Evolutionary conservation across 192 early-diverging fungal genomes (phyloP), one percentile per base, ranked within the genome.

Genomic region (Piromyces finnis): DNA sequence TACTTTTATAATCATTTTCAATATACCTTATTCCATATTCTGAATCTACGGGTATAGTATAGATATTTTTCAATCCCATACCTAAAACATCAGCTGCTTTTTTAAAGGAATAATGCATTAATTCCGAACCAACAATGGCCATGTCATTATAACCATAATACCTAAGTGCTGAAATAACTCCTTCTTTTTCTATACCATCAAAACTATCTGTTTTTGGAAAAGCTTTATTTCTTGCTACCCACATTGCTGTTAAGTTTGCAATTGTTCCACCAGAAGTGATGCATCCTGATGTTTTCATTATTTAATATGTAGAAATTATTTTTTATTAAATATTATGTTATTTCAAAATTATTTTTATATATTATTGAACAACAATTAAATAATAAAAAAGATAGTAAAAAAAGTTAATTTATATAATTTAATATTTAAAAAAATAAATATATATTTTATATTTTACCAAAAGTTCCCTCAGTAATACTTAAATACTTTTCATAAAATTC

Each of bases 41-140:
- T n/a, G 84, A 83, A 78, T 90, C 86, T 3, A 87, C 84, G 29
- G 83, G 83, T 35, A 90, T 84, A 14, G 86, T 78, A 30, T 83
- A 78, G 16, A 90, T 79, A 28, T 88, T 87, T 30, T 87, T 80
- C 77, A 89, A 87, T 12, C 89, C 89, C 6, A 90, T 78, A 18
- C 89, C 89, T 26, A 90, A 81, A 82, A 90, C 81, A 87, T 89
- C 89, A 29, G 86, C 87, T 0, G 88, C 89, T 80, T 90, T 90
- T 79, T 89, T 89, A 83, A 90, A 86, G 18, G 89, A 90, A 82
- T 89, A 90, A 81, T 89, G 89, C 84, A 88, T 84, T 81, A 90
- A 82, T 28, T 78, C 28, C 37, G 82, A 84, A 28, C 86, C 87
- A 29, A 90, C 77, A 41, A 90, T 88, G 15, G 85, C 88, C 7